Base-by-base conservation (phyloP, 495 filamentous ascomycete genomes). In the Echria macrotheca region DNA sequence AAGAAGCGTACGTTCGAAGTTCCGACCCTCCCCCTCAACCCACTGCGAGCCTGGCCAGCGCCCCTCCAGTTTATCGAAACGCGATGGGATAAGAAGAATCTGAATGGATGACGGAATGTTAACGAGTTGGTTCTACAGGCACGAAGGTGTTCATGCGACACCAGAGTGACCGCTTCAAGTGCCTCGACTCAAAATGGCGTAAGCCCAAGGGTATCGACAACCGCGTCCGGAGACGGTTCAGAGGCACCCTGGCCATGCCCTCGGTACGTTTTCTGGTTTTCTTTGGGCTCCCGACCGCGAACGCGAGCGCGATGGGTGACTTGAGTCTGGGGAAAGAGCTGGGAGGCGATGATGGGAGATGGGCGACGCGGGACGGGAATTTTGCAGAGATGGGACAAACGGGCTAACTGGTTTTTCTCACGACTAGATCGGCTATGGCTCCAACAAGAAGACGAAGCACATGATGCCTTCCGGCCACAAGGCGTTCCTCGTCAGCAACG, bases 401-500 rank as follows among this genome's bases (percentile, higher is more conserved):
- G 9, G 38, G 46, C 53, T 65, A 52, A 65, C 57, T 21, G 18
- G 41, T 23, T 49, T 56, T 47, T 29, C 8, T 12, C 17, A 22
- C 36, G 24, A 36, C 15, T 64, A 95, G 91, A 98, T 98, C 71
- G 93, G 93, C 58, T 97, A 90, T 71, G 91, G 93, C 59, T 87
- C 82, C 74, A 96, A 98, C 84, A 93, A 85, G 82, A 97, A 96
- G 83, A 98, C 93, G 66, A 82, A 86, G 56, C 90, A 97, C 79
- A 83, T 96, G 81, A 95, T 91, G 84, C 94, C 93, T 68, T 95
- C 89, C 64, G 93, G 93, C 76, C 93, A 96, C 84, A 97, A 97
- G 81, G 90, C 93, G 51, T 98, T 98, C 84, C 84, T 97, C 68
- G 93, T 98, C 75, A 84, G 89, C 81, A 97, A 96, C 82, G 68